Evolutionary conservation across 768 basidiomycete genomes (phyloP).

Genomic region (Russula abietina): DNA sequence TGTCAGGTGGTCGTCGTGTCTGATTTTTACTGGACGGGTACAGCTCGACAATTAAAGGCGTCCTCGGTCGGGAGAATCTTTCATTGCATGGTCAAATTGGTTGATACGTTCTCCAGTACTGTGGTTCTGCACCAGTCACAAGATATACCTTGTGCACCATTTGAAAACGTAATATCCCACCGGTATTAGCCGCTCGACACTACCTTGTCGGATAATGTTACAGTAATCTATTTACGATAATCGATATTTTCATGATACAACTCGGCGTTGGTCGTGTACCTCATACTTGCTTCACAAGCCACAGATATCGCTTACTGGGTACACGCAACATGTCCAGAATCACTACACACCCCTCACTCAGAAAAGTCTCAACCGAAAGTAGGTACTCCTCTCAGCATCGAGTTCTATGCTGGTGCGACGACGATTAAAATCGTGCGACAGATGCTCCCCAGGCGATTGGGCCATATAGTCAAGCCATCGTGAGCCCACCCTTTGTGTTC

Average conservation of each 20-base stretch:
- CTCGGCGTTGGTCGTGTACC: neutral
- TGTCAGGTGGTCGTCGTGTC: no score
- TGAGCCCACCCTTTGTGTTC: conserved; percentile 79
- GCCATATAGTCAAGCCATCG: conserved; percentile 86
- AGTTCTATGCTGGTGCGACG: neutral
- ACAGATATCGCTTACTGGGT: neutral
- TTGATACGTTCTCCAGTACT: no score
- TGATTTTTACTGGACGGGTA: no score
- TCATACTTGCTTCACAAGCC: neutral
- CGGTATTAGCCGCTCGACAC: no score
- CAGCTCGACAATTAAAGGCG: no score
- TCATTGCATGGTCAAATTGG: neutral
- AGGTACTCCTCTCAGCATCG: neutral
- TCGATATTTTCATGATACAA: neutral
- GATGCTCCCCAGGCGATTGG: conserved; percentile 77
- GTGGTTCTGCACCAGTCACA: no score
- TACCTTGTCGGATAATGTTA: no score
- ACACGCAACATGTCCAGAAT: conserved; percentile 27
- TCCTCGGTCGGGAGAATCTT: no score
- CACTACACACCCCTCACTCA: conserved; percentile 35
- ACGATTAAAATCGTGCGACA: conserved; percentile 29
- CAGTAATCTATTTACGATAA: neutral
- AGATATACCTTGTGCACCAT: no score
- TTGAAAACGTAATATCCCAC: no score
- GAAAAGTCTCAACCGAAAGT: conserved; percentile 34